Base-by-base conservation (phyloP, 73 alveolate genomes). In the Tetrahymena borealis region DNA sequence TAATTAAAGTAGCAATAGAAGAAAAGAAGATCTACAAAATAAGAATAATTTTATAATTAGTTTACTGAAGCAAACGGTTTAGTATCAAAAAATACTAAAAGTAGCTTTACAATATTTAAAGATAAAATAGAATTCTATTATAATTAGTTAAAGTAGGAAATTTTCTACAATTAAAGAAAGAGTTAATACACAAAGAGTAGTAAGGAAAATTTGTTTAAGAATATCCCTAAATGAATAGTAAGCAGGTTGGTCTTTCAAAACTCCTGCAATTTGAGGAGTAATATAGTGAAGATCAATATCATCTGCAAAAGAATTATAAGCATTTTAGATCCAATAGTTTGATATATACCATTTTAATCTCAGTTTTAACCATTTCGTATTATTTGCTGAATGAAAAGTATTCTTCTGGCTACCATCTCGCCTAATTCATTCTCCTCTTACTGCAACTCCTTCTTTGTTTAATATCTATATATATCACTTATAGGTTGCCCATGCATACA, bases 201-300 rank as follows among this genome's bases (percentile, higher is more conserved):
- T 60, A 11, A 24, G 37, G 28, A 24, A 9, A 12, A 39, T 39
- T 39, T 39, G n/a, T 1, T 60, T 18, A 35, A 60, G 28, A 0
- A 60, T 5, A 15, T 24, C 5, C 5, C 28, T 4, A 60, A 60
- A 60, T 60, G 85, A n/a, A 15, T 18, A 60, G 36, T 18, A 60
- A 60, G 85, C 85, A 60, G 85, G 85, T 60, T 11, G 85, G 85
- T 60, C 85, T 60, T 60, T 60, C 85, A 20, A 60, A 60, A 60
- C 85, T 60, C 38, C 85, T 60, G 37, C 85, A 60, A 60, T 60
- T 60, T n/a, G 85, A 60, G 85, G 85, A 60, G 85, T n/a, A 60
- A 28, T 60, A 60, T 60, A 60, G 85, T 35, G 85, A 60, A 60
- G 85, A 60, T 60, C 28, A 60, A 15, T 60, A 60, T 60, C 85